These are phyloP conservation scores for Leishmania tropica DNA, from an alignment of 208 protist species.

Conservation along the genomic window DNA sequence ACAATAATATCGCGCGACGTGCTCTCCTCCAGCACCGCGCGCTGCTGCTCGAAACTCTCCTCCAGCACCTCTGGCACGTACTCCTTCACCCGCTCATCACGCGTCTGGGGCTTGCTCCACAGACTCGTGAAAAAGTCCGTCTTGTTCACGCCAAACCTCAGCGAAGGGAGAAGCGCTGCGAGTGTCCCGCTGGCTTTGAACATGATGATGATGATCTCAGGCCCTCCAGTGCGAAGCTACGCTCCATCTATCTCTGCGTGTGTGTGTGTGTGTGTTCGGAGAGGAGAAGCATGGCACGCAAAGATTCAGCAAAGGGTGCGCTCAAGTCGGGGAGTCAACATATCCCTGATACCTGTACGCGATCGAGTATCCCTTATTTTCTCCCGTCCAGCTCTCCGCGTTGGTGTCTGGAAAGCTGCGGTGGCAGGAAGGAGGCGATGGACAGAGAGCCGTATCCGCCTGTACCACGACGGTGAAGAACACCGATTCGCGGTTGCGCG, in stretches of 20 bases:
- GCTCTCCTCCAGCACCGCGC: constrained; percentile 75
- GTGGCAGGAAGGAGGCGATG: neutral
- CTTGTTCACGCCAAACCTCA: constrained; percentile 53
- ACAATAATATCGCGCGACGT: constrained; percentile 87
- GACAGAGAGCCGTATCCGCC: neutral
- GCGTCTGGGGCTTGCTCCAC: constrained; percentile 85
- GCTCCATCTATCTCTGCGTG: neutral
- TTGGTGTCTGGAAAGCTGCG: neutral
- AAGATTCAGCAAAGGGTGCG: neutral
- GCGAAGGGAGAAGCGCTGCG: constrained; percentile 44
- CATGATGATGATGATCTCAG: constrained; percentile 14
- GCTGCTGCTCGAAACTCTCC: constrained; percentile 80
- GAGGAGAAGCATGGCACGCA: neutral
- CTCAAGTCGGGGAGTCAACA: neutral
- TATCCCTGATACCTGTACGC: neutral
- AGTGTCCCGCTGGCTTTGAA: constrained; percentile 20
- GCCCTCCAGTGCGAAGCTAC: neutral
- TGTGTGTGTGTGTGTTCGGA: neutral
- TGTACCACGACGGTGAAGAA: no score
- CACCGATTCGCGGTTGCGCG: no score
- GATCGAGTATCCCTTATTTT: neutral
- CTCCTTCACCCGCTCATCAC: constrained; percentile 84
- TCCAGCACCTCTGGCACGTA: constrained; percentile 89
- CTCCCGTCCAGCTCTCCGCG: neutral
- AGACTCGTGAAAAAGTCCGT: constrained; percentile 80